Evolutionary conservation across 2,329 filamentous ascomycete species (phyloP).

Genomic region (Fusarium sp.): DNA sequence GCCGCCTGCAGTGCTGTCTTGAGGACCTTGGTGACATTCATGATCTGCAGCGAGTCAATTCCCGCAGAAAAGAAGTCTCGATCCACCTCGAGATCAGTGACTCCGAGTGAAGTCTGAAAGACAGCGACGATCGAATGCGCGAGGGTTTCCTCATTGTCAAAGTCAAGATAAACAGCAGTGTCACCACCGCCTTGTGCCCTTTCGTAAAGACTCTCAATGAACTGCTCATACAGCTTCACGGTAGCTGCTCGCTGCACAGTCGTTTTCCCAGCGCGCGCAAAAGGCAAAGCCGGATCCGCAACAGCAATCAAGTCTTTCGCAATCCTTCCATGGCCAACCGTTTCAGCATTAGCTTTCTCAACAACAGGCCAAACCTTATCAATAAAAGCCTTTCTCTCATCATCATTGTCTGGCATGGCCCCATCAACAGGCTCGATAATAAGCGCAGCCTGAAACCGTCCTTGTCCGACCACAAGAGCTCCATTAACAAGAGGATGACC

Average conservation of each 20-base stretch:
- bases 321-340: not conserved
- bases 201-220: not conserved
- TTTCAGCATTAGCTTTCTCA: not conserved
- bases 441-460: conserved; percentile 2
- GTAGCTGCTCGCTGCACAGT: not conserved
- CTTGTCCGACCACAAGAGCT: not conserved
- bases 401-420: rapidly evolving
- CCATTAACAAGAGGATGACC: not conserved
- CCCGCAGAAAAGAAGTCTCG: conserved; percentile 2
- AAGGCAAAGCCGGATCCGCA: not conserved
- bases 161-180: not conserved
- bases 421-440: conserved; percentile 4
- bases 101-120: not conserved
- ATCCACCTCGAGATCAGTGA: rapidly evolving
- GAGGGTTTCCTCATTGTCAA: not conserved
- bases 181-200: not conserved
- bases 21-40: not conserved
- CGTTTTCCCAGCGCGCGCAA: not conserved
- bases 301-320: not conserved
- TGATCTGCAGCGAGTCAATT: not conserved
- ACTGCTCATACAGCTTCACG: not conserved
- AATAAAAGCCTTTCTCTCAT: not conserved
- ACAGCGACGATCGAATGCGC: not conserved
- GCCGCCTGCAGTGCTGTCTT: rapidly evolving
- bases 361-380: not conserved